phyloP scores from a whole-genome alignment of 2,329 filamentous ascomycete species.

The Tolypocladium tropicale region DNA sequence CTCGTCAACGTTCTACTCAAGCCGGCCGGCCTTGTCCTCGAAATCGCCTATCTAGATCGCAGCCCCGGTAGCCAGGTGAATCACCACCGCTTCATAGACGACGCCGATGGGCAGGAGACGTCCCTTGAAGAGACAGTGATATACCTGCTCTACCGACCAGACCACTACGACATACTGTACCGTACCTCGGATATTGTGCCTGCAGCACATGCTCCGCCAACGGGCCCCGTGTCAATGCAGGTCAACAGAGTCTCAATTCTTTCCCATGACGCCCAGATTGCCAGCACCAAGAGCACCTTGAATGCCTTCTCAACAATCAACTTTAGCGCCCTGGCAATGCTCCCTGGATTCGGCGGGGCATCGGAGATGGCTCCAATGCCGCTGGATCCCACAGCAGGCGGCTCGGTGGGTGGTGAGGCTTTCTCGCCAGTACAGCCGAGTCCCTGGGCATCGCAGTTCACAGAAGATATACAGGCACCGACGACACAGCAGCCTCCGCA shows the following conservation, averaged over 20 bases:
- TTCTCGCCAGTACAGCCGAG: slow-evolving; percentile 25
- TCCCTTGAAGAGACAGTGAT: slow-evolving; percentile 38
- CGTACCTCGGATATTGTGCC: slow-evolving; percentile 30
- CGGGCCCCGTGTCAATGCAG: slow-evolving; percentile 25
- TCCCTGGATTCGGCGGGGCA: slow-evolving; percentile 31
- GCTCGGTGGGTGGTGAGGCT: slow-evolving; percentile 15
- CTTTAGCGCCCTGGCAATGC: slow-evolving; percentile 32
- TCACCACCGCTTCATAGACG: slow-evolving; percentile 52
- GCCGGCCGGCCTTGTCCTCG: slow-evolving; percentile 67
- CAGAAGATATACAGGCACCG: slow-evolving; percentile 13
- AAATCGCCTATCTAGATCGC: slow-evolving; percentile 85
- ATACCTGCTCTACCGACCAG: slow-evolving; percentile 55
- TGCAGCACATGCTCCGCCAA: slow-evolving; percentile 5
- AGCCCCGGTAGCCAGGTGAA: slow-evolving; percentile 71
- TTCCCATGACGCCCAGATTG: slow-evolving; percentile 32
- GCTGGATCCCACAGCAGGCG: slow-evolving; percentile 16
- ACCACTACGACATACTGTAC: slow-evolving; percentile 94
- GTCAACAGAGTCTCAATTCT: slow-evolving; percentile 42
- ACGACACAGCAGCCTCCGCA: slow-evolving; percentile 11
- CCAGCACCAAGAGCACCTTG: slow-evolving; percentile 27
- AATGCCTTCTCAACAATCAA: slow-evolving; percentile 31
- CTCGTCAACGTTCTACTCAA: slow-evolving; percentile 72
- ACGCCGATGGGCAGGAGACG: slow-evolving; percentile 34
- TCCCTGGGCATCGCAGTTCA: slow-evolving; percentile 24
- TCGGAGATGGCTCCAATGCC: slow-evolving; percentile 22